phyloP scores from a whole-genome alignment of 768 basidiomycete genomes.

The Termitomyces sp. region DNA sequence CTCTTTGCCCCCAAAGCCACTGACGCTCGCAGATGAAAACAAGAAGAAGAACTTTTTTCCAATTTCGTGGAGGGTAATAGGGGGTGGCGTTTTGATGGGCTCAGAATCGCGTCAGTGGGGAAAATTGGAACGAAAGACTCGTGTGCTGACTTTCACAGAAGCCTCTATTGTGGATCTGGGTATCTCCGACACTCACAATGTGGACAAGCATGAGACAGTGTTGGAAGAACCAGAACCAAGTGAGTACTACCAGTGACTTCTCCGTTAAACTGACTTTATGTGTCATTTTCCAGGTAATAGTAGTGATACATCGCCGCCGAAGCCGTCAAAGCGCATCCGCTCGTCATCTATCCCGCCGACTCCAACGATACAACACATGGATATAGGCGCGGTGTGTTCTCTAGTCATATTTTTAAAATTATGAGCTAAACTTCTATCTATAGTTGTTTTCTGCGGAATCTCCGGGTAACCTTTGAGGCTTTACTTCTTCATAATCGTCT shows the following conservation, averaged over 20 bases:
- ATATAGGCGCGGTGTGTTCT: constrained; percentile 10
- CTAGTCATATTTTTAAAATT: not conserved
- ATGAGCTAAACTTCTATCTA: not conserved
- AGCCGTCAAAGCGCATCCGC: constrained; percentile 21
- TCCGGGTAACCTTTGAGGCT: constrained; percentile 27
- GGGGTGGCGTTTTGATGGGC: constrained; percentile 70
- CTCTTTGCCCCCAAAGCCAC: constrained; percentile 14
- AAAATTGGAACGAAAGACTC: not conserved
- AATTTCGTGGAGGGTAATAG: constrained; percentile 71
- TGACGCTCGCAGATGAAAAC: constrained; percentile 25
- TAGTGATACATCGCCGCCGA: constrained; percentile 3
- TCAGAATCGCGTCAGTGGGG: constrained; percentile 16
- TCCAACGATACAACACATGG: constrained; percentile 18
- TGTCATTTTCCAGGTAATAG: not conserved
- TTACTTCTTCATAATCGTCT: not conserved
- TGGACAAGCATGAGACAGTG: not conserved
- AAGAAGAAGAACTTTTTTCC: constrained; percentile 51
- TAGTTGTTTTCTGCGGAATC: constrained; percentile 39
- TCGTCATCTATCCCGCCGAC: constrained; percentile 30
- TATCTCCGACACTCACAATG: not conserved
- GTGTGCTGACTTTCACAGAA: not conserved
- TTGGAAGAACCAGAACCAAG: not conserved
- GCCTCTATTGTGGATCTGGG: not conserved
- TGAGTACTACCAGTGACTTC: not conserved
- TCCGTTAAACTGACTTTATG: not conserved